A percentile compares a stretch with the other conserved stretches of the same genome.
These are phyloP conservation scores for Margaritispora aquatica DNA, from an alignment of 495 filamentous ascomycete genomes.

Conservation along the genomic window DNA sequence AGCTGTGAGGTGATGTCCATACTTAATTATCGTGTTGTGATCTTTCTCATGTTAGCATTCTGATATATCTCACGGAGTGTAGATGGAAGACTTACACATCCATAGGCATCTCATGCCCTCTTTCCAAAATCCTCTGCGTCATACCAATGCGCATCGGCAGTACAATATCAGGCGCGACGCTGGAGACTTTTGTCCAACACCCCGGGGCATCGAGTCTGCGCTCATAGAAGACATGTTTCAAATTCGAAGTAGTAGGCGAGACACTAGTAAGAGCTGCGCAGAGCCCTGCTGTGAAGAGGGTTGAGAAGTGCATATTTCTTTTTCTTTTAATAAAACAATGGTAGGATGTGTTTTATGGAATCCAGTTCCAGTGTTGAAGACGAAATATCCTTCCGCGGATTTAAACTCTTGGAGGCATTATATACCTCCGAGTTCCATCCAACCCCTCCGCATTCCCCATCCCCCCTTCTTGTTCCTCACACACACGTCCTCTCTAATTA, in stretches of 20 bases:
- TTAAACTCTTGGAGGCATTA: no score
- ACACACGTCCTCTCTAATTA: no score
- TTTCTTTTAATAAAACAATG: background rate
- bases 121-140: slow-evolving; percentile 44
- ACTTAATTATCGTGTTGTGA: slow-evolving; percentile 35
- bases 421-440: no score
- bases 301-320: slow-evolving; percentile 8
- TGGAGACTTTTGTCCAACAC: slow-evolving; percentile 7
- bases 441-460: no score
- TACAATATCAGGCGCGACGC: slow-evolving; percentile 15
- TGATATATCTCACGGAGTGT: background rate
- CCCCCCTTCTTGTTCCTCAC: no score
- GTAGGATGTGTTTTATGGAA: no score
- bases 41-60: background rate
- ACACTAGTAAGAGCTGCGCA: slow-evolving; percentile 6
- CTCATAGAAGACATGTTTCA: slow-evolving; percentile 8
- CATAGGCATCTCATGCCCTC: slow-evolving; percentile 46
- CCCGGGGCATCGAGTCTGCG: background rate
- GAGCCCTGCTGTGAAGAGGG: slow-evolving; percentile 7
- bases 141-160: slow-evolving; percentile 50
- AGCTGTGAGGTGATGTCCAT: slow-evolving; percentile 40
- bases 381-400: no score
- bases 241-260: slow-evolving; percentile 9
- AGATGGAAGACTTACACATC: slow-evolving; percentile 24
- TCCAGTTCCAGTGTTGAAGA: no score